Base-by-base conservation (phyloP, 179 eudicot genomes). In the Silene coronaria region DNA sequence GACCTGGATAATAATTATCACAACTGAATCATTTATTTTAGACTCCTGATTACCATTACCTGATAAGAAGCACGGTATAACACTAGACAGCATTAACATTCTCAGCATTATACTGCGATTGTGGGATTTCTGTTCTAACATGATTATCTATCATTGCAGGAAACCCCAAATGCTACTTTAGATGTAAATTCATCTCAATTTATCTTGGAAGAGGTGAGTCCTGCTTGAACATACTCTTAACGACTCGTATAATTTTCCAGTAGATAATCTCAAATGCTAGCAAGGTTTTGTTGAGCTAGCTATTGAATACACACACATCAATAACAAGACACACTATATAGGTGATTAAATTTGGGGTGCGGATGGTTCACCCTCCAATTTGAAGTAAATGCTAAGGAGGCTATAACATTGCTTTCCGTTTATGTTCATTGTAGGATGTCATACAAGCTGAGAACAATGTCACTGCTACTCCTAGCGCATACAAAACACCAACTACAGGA, bases 401-500 rank as follows among this genome's bases (percentile, higher is more conserved):
- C 14, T 1, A n/a, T 42, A 42, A 38, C 59, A 42, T 51, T 1
- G 16, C 30, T 65, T 36, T 5, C 28, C 4, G 0, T 81, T 64
- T 73, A 9, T 46, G 13, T 61, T 60, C 46, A 12, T 75, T 77
- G 28, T 72, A 83, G 85, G 81, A 73, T 63, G 73, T 38, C 16
- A n/a, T 55, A 51, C 74, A 77, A 60, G 63, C 38, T 69, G 74
- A 64, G 72, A 32, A 60, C 42, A 62, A 42, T 63, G 65, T 57
- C 27, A 17, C 24, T 55, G 63, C 73, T 64, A 80, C 80, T 58
- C 77, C 83, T 26, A 45, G 32, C 13, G 62, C 76, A 68, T 62
- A 73, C 70, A 64, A 80, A n/a, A 83, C 74, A 27, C 80, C 81
- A 13, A 80, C 75, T 72, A 46, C 82, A 76, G 84, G 19, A 46